Conservation (phyloP, 345 rosid species). For the Linum tenue region DNA sequence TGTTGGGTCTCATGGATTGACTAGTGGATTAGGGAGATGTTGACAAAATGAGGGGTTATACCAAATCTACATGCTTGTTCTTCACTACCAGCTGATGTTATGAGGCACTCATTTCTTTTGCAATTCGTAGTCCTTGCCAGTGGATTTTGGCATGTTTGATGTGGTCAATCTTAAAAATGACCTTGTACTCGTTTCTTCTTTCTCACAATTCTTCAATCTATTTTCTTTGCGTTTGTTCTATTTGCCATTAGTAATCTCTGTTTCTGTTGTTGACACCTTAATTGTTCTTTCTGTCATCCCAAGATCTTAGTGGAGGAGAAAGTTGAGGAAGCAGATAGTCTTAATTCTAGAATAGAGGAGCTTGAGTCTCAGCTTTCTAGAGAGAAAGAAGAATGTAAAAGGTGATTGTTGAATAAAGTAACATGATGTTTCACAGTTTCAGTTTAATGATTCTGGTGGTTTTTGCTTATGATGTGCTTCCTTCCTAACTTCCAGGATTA, state of each 20-base stretch:
- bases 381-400: constrained; percentile 69
- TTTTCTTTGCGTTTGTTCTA: not conserved
- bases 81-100: no score
- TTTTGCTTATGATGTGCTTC: constrained; percentile 11
- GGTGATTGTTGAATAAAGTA: constrained; percentile 30
- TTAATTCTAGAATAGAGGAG: constrained; percentile 57
- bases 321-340: constrained; percentile 59
- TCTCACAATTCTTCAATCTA: not conserved
- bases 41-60: no score
- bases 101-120: not conserved
- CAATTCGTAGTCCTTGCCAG: not conserved
- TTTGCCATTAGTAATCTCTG: not conserved
- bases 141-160: not conserved
- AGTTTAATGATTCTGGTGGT: constrained; percentile 1
- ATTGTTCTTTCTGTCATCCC: constrained; percentile 12
- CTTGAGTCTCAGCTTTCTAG: constrained; percentile 58
- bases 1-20: no score
- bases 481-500: constrained; percentile 42
- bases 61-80: no score
- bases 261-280: not conserved
- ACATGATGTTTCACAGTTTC: not conserved
- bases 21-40: no score
- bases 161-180: not conserved
- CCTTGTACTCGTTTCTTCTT: not conserved
- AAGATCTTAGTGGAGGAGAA: constrained; percentile 51